Percentiles rank a stretch among this genome's conserved stretches.
Conservation (phyloP, 495 filamentous ascomycete species). For the Stereocaulon alpinum region DNA sequence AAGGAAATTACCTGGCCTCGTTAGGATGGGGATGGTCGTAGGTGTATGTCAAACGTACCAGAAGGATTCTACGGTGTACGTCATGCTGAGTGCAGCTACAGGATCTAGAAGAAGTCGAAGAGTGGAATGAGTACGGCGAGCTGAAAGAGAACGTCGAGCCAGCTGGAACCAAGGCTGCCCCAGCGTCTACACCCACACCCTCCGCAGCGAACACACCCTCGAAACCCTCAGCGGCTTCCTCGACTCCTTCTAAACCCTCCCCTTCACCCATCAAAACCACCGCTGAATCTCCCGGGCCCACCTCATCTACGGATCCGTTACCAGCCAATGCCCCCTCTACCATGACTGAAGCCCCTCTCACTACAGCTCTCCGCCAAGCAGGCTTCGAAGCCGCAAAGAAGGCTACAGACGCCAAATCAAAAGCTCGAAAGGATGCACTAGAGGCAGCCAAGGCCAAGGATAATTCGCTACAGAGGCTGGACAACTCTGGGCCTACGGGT, state of each 20-base stretch:
- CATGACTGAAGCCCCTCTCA: conserved; percentile 24
- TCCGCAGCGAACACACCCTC: conserved; percentile 24
- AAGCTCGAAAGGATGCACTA: conserved; percentile 18
- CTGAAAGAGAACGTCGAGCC: conserved; percentile 63
- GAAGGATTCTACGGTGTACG: neutral
- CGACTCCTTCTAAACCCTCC: conserved; percentile 31
- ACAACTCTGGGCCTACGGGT: conserved; percentile 15
- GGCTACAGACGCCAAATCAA: conserved; percentile 32
- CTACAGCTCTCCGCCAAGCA: conserved; percentile 51
- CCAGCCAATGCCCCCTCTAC: conserved; percentile 1
- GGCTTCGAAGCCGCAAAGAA: conserved; percentile 62
- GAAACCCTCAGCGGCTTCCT: conserved; percentile 14
- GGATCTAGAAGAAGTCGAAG: conserved; percentile 90
- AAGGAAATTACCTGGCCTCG: conserved; percentile 78
- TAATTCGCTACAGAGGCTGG: conserved; percentile 12
- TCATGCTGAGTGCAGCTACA: conserved; percentile 27
- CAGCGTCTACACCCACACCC: conserved; percentile 44
- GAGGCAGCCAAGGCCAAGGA: neutral
- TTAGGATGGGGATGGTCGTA: conserved; percentile 76
- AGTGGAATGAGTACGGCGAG: conserved; percentile 98
- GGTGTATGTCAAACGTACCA: conserved; percentile 52
- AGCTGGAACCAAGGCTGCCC: conserved; percentile 31
- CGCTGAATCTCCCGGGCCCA: conserved; percentile 25
- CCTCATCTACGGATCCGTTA: conserved; percentile 3
- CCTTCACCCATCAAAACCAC: conserved; percentile 26